A percentile compares a stretch with the other conserved stretches of the same genome.
Evolutionary conservation across 2,329 filamentous ascomycete species (phyloP).

Genomic region (Colletotrichum sp.): DNA sequence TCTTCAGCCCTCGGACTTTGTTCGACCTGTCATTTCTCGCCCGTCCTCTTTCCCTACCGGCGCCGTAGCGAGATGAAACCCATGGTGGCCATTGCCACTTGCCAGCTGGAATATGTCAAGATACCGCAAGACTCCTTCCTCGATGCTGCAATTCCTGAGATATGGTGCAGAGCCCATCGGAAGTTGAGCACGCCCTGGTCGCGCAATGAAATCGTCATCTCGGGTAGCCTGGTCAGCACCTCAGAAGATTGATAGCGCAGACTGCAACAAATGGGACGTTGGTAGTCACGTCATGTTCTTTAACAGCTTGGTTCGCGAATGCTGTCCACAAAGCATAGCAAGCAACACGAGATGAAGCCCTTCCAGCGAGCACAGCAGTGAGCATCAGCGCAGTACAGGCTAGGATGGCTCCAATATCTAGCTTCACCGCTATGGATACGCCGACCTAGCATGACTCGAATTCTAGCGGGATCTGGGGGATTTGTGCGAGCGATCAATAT

Average conservation of each 20-base stretch:
- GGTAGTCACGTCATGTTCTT: constrained; percentile 19
- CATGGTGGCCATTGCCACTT: constrained; percentile 12
- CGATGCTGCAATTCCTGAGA: constrained; percentile 32
- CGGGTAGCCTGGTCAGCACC: constrained; percentile 61
- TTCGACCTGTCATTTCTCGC: constrained; percentile 62
- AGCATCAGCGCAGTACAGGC: constrained; percentile 39
- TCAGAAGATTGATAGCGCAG: constrained; percentile 26
- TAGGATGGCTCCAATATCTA: constrained; percentile 5
- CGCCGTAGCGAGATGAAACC: constrained; percentile 18
- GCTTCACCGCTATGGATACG: constrained; percentile 10
- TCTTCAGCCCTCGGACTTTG: constrained; percentile 70
- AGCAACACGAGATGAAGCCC: background rate
- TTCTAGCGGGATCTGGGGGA: background rate
- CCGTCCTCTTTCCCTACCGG: constrained; percentile 37
- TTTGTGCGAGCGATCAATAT: background rate
- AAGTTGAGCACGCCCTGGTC: constrained; percentile 67
- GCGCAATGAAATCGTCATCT: constrained; percentile 46
- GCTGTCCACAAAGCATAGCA: background rate
- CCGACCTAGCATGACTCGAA: background rate
- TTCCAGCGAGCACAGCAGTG: constrained; percentile 57
- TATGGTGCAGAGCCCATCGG: constrained; percentile 35
- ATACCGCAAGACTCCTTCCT: constrained; percentile 33
- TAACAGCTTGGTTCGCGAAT: constrained; percentile 6
- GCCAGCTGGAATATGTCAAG: constrained; percentile 12
- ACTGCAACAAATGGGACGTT: constrained; percentile 26